phyloP scores from a whole-genome alignment of 164 flowering plant genomes.

The Macadamia tetraphylla region DNA sequence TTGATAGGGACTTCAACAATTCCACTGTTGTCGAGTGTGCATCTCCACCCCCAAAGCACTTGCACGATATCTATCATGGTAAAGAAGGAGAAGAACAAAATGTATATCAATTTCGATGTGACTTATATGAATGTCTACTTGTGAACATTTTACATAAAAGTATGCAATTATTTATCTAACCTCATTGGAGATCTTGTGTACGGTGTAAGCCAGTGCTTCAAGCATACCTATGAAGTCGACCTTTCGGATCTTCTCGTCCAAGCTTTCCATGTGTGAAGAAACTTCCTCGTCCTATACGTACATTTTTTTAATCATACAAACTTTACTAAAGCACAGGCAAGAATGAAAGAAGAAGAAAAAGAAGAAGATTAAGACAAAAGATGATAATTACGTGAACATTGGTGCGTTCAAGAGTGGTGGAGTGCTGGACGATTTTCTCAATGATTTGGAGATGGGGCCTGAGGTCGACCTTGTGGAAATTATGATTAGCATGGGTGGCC shows the following conservation, averaged over 20 bases:
- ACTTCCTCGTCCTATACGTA: neutral
- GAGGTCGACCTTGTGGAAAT: conserved; percentile 49
- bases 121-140: no score
- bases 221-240: conserved; percentile 29
- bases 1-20: conserved; percentile 2
- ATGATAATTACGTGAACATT: neutral
- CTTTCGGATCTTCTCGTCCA: conserved; percentile 25
- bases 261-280: neutral
- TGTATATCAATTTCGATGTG: no score
- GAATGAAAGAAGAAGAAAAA: no score
- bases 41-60: conserved; percentile 59
- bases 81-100: no score
- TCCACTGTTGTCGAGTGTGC: conserved; percentile 46
- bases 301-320: no score
- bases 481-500: conserved; percentile 51
- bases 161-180: conserved; percentile 15
- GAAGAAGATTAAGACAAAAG: neutral
- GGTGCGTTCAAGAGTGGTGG: conserved; percentile 2
- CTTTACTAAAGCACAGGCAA: no score
- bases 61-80: conserved; percentile 44
- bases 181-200: conserved; percentile 52
- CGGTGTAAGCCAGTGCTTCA: conserved; percentile 39
- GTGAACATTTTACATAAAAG: no score
- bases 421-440: conserved; percentile 43
- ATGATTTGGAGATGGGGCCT: conserved; percentile 48